A percentile compares a stretch with the other conserved stretches of the same genome.
These are phyloP conservation scores for Rhexocercosporidium sp. DNA, from an alignment of 2,329 filamentous ascomycete genomes.

Conservation along the genomic window DNA sequence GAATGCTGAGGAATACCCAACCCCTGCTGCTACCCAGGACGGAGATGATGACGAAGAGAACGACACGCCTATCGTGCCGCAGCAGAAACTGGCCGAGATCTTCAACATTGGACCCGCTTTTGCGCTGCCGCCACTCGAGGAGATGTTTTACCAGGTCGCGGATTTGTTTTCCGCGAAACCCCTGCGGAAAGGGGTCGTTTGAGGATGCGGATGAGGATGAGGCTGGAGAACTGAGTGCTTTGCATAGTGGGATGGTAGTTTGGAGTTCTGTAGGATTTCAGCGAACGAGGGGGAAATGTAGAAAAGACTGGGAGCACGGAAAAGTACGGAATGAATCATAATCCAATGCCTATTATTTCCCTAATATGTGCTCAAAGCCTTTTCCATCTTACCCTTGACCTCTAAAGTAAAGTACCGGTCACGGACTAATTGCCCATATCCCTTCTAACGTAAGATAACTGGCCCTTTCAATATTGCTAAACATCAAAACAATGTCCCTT, in stretches of 20 bases:
- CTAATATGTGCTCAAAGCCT: too few species aligned
- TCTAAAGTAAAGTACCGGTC: too few species aligned
- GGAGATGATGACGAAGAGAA: slow-evolving; percentile 56
- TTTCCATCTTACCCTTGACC: too few species aligned
- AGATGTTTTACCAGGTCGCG: slow-evolving; percentile 77
- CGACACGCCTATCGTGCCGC: slow-evolving; percentile 65
- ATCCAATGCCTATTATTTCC: neutral
- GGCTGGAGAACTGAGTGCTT: neutral
- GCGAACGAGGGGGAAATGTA: neutral
- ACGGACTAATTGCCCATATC: too few species aligned
- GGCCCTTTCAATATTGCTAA: too few species aligned
- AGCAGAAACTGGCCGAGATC: slow-evolving; percentile 70
- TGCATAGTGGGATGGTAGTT: neutral
- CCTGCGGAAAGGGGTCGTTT: slow-evolving; percentile 29
- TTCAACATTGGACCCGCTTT: slow-evolving; percentile 74
- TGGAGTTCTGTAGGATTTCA: slow-evolving; percentile 16
- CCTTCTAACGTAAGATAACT: too few species aligned
- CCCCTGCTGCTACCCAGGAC: slow-evolving; percentile 44
- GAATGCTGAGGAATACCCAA: slow-evolving; percentile 35
- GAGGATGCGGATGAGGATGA: neutral
- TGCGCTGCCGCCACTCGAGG: slow-evolving; percentile 72
- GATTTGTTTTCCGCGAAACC: slow-evolving; percentile 66
- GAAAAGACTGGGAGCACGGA: neutral
- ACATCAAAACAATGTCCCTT: too few species aligned
- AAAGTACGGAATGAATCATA: neutral